These are phyloP conservation scores for Aspergillus hancockii DNA, from an alignment of 495 filamentous ascomycete genomes.

Conservation along the genomic window DNA sequence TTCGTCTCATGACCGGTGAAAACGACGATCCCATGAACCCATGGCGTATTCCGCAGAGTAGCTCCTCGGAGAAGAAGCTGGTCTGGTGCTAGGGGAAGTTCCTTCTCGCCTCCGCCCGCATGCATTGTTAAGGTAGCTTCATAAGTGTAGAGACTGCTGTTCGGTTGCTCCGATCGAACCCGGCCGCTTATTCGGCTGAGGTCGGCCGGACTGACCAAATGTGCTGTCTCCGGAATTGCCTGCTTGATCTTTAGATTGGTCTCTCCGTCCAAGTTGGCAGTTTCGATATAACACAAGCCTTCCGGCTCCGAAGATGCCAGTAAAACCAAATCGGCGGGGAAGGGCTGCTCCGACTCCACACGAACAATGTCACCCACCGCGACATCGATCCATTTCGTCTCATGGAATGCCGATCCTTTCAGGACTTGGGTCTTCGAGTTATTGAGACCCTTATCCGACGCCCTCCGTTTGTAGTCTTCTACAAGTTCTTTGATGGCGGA, in stretches of 20 bases:
- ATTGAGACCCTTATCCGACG: slow-evolving; percentile 85
- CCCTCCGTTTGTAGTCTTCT: slow-evolving; percentile 89
- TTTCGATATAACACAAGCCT: slow-evolving; percentile 98
- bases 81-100: slow-evolving; percentile 77
- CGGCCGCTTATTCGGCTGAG: slow-evolving; percentile 84
- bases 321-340: slow-evolving; percentile 91
- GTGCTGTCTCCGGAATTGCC: slow-evolving; percentile 88
- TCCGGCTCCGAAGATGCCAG: slow-evolving; percentile 96
- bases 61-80: slow-evolving; percentile 90
- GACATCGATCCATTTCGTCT: slow-evolving; percentile 91
- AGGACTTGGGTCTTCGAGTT: slow-evolving; percentile 83
- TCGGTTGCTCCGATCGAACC: slow-evolving; percentile 93
- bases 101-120: slow-evolving; percentile 92
- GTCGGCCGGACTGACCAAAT: slow-evolving; percentile 83
- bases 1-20: slow-evolving; percentile 99
- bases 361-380: slow-evolving; percentile 91
- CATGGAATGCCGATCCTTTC: slow-evolving; percentile 80
- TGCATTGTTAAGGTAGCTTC: slow-evolving; percentile 95
- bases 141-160: slow-evolving; percentile 98
- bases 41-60: slow-evolving; percentile 93
- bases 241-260: slow-evolving; percentile 99
- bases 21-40: slow-evolving; percentile 95
- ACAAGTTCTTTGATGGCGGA: slow-evolving; percentile 94
- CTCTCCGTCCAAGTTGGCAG: slow-evolving; percentile 96
- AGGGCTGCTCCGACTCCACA: slow-evolving; percentile 93